Evolutionary conservation across 129 eudicot species (phyloP).

Genomic region (Pulicaria dysenterica): DNA sequence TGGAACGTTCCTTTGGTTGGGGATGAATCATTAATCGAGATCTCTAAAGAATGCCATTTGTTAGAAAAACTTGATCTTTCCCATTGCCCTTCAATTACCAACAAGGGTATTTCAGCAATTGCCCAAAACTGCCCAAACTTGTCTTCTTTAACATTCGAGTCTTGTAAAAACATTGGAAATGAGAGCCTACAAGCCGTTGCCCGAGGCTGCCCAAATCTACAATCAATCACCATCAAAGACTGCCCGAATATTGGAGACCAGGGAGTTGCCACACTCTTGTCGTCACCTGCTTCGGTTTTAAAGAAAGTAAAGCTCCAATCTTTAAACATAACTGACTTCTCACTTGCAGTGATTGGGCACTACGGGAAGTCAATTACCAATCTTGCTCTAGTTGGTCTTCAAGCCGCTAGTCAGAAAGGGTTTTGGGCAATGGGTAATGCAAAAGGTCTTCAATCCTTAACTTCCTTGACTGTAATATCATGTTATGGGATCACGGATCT

Average conservation of each 20-base stretch:
- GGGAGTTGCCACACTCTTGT: slow-evolving; percentile 74
- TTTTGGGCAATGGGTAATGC: slow-evolving; percentile 98
- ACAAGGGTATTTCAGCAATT: slow-evolving; percentile 75
- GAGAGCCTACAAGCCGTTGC: slow-evolving; percentile 75
- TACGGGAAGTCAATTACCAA: slow-evolving; percentile 73
- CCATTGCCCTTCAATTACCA: slow-evolving; percentile 72
- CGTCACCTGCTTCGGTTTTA: slow-evolving; percentile 51
- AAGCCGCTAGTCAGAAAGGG: slow-evolving; percentile 70
- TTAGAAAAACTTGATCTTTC: slow-evolving; percentile 82
- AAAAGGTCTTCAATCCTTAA: slow-evolving; percentile 59
- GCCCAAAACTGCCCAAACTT: slow-evolving; percentile 66
- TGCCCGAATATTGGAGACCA: slow-evolving; percentile 85
- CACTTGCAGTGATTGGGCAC: slow-evolving; percentile 88
- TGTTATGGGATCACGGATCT: slow-evolving; percentile 77
- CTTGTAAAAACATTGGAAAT: slow-evolving; percentile 70
- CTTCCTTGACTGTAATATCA: slow-evolving; percentile 55
- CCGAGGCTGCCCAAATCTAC: slow-evolving; percentile 63
- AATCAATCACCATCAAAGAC: slow-evolving; percentile 65
- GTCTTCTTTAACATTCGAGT: slow-evolving; percentile 66
- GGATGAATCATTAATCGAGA: slow-evolving; percentile 72
- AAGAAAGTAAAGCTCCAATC: slow-evolving; percentile 68
- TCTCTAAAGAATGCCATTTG: slow-evolving; percentile 71
- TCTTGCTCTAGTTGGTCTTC: slow-evolving; percentile 68
- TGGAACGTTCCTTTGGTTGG: slow-evolving; percentile 73
- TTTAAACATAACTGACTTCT: slow-evolving; percentile 70